phyloP scores from a whole-genome alignment of 352 stramenopile genomes.

The Pythium volutum region DNA sequence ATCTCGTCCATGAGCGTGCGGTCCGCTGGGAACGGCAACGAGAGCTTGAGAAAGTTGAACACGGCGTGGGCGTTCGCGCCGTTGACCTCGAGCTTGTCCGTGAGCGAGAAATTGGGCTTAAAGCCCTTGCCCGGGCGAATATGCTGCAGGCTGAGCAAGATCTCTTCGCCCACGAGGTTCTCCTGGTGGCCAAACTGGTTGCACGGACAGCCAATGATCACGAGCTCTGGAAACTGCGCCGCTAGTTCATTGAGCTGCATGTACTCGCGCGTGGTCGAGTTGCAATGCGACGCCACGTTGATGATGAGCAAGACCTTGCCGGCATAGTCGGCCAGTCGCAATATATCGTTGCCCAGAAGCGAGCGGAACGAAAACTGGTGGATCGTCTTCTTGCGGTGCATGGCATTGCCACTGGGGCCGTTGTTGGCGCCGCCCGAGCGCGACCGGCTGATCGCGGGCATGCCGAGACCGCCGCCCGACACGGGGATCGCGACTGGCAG shows the following conservation, averaged over 20 bases:
- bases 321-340: conserved; percentile 63
- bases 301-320: conserved; percentile 67
- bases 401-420: conserved; percentile 1
- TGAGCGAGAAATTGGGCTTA: conserved; percentile 63
- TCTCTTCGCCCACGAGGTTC: conserved; percentile 78
- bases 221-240: conserved; percentile 55
- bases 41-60: conserved; percentile 77
- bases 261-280: conserved; percentile 75
- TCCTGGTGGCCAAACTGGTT: conserved; percentile 85
- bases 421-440: conserved; percentile 31
- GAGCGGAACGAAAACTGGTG: conserved; percentile 79
- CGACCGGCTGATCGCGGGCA: conserved; percentile 13
- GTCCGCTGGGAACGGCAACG: conserved; percentile 65
- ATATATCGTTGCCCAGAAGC: conserved; percentile 52
- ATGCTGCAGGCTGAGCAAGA: conserved; percentile 68
- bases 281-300: conserved; percentile 82
- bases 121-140: conserved; percentile 74
- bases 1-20: conserved; percentile 80
- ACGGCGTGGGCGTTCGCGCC: conserved; percentile 72
- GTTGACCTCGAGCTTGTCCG: conserved; percentile 81
- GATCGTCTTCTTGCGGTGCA: conserved; percentile 49
- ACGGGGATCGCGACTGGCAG: conserved; percentile 60
- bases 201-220: conserved; percentile 72
- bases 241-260: conserved; percentile 68
- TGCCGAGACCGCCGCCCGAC: conserved; percentile 16